Conservation (phyloP, 1,284 basidiomycete species). For the Grifola frondosa region DNA sequence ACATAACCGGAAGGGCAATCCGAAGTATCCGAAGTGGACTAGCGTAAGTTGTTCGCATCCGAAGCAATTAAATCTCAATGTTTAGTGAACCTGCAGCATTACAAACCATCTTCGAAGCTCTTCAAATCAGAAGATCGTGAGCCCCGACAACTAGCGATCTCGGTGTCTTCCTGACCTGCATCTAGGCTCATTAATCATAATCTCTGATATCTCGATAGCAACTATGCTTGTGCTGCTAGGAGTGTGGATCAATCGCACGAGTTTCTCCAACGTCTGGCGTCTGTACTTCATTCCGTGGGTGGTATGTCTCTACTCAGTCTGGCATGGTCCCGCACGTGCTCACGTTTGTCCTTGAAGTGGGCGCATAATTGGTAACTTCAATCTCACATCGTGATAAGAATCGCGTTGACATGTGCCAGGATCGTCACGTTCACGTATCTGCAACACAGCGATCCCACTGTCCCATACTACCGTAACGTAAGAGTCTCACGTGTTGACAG, state of each 20-base stretch:
- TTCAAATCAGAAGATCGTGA: constrained; percentile 33
- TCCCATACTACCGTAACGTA: constrained; percentile 41
- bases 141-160: no score
- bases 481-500: no score
- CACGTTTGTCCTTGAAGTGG: constrained; percentile 14
- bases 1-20: constrained; percentile 37
- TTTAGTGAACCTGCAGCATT: constrained; percentile 28
- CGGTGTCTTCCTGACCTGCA: not conserved
- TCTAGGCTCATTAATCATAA: constrained; percentile 40
- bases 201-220: constrained; percentile 58
- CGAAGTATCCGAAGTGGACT: constrained; percentile 34
- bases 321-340: not conserved
- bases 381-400: not conserved
- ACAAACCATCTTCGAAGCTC: constrained; percentile 31
- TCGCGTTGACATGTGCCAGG: constrained; percentile 20
- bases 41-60: constrained; percentile 25
- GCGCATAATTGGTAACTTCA: constrained; percentile 35
- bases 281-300: constrained; percentile 61
- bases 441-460: constrained; percentile 42
- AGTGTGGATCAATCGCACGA: constrained; percentile 37
- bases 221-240: constrained; percentile 43
- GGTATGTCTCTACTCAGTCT: constrained; percentile 11
- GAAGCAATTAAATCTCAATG: not conserved
- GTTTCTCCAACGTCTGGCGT: constrained; percentile 26
- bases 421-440: constrained; percentile 44